Conservation (phyloP, 371 early-diverging fungal genomes). For the Mucor piriformis region DNA sequence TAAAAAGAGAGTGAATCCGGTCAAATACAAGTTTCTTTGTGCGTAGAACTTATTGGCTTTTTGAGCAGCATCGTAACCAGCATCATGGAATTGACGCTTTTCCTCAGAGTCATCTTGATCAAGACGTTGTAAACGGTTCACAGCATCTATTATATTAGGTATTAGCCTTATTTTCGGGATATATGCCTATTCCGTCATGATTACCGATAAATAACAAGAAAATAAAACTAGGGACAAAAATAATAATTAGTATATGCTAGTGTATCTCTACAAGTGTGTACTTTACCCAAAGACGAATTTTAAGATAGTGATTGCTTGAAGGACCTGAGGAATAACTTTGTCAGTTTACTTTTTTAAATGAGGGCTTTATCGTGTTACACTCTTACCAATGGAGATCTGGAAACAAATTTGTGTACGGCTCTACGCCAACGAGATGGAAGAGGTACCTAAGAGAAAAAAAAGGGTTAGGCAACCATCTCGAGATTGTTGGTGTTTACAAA, state of each 20-base stretch:
- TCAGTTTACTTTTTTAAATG: no score
- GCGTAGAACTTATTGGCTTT: conserved; percentile 82
- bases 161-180: background rate
- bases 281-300: conserved; percentile 69
- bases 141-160: conserved; percentile 51
- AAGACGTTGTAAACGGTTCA: conserved; percentile 69
- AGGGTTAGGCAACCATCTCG: background rate
- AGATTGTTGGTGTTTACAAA: background rate
- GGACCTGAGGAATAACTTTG: conserved; percentile 37
- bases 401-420: conserved; percentile 54
- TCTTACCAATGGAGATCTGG: conserved; percentile 51
- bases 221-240: conserved; percentile 50
- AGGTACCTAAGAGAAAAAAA: conserved; percentile 23
- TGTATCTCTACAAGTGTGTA: background rate
- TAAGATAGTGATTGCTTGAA: conserved; percentile 50
- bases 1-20: conserved; percentile 87
- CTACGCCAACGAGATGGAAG: conserved; percentile 65
- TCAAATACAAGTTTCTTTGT: conserved; percentile 89
- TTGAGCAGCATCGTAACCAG: conserved; percentile 61
- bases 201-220: conserved; percentile 69
- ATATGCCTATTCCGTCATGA: background rate
- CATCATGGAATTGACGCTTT: conserved; percentile 37
- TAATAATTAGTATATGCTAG: background rate
- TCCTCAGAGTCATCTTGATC: conserved; percentile 43
- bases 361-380: no score